Conservation (phyloP, 768 basidiomycete genomes). For the Amanita pallidorosea region DNA sequence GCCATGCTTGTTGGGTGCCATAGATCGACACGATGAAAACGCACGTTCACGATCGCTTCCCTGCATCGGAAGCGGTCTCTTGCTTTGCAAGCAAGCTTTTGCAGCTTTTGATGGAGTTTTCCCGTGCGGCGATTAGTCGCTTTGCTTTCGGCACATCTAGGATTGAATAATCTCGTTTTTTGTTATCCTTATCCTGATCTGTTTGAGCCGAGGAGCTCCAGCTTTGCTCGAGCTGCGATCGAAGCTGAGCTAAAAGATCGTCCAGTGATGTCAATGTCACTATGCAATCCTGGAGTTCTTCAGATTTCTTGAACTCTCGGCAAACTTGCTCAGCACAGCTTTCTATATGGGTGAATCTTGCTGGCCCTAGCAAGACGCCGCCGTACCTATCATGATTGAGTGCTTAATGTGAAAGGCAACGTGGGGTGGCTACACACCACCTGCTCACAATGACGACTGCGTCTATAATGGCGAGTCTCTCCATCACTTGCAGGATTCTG, state of each 20-base stretch:
- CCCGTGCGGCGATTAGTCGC: constrained; percentile 58
- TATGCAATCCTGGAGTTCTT: constrained; percentile 57
- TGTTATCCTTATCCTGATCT: constrained; percentile 7
- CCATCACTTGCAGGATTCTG: constrained; percentile 57
- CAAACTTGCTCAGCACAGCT: constrained; percentile 69
- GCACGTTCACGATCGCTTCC: constrained; percentile 4
- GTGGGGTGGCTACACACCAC: constrained; percentile 34
- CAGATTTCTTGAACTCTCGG: constrained; percentile 49
- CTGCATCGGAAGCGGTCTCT: background rate
- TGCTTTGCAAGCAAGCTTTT: constrained; percentile 38
- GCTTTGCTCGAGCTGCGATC: constrained; percentile 29
- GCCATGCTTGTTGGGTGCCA: background rate
- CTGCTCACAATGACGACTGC: constrained; percentile 73
- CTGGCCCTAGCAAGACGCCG: constrained; percentile 69
- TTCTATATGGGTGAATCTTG: constrained; percentile 69
- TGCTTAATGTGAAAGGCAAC: background rate
- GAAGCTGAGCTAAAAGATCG: constrained; percentile 44
- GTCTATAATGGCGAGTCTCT: constrained; percentile 58
- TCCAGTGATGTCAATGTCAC: constrained; percentile 50
- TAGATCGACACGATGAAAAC: constrained; percentile 1
- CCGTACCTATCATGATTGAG: constrained; percentile 47
- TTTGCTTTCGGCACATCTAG: constrained; percentile 54
- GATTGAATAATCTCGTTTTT: constrained; percentile 38
- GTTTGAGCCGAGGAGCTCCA: constrained; percentile 11
- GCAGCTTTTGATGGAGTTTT: constrained; percentile 55